A percentile compares a stretch with the other conserved stretches of the same genome.
Conservation (phyloP, 345 rosid species). For the Trapa bicornis region DNA sequence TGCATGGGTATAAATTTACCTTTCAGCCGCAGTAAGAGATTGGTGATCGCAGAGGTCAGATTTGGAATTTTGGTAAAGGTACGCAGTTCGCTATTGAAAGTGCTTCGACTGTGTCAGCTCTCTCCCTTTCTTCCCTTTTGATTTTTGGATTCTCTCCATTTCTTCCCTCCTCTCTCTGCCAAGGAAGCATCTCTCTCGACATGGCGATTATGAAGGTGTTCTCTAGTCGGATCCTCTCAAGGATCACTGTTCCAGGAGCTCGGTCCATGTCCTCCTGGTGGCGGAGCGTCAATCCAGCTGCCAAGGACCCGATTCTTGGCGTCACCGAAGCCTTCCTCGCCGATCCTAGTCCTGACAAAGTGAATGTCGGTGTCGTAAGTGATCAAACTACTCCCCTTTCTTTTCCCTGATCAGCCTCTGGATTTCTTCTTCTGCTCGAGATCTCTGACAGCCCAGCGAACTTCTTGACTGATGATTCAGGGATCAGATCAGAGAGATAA, state of each 20-base stretch:
- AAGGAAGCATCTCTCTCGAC: not conserved
- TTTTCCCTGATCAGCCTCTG: not conserved
- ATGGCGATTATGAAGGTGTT: constrained; percentile 7
- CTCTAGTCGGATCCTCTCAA: constrained; percentile 15
- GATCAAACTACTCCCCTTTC: not conserved
- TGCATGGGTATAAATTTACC: too few species aligned
- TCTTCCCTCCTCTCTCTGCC: not conserved
- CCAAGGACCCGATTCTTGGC: constrained; percentile 92
- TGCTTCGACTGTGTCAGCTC: too few species aligned
- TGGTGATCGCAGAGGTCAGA: too few species aligned
- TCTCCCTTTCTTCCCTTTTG: too few species aligned
- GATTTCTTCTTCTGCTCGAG: not conserved
- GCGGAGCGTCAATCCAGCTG: constrained; percentile 76
- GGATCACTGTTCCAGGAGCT: constrained; percentile 23
- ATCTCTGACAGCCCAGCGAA: too few species aligned
- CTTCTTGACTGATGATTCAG: too few species aligned
- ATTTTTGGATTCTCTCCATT: not conserved
- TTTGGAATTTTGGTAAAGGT: too few species aligned
- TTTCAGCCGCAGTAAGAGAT: too few species aligned
- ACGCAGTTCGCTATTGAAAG: too few species aligned
- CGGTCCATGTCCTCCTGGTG: constrained; percentile 84
- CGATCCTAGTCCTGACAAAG: constrained; percentile 71
- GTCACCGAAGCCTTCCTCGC: constrained; percentile 95
- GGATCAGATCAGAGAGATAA: too few species aligned
- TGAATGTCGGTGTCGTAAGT: constrained; percentile 92